phyloP scores from a whole-genome alignment of 768 basidiomycete genomes.

The Phaffia australis region DNA sequence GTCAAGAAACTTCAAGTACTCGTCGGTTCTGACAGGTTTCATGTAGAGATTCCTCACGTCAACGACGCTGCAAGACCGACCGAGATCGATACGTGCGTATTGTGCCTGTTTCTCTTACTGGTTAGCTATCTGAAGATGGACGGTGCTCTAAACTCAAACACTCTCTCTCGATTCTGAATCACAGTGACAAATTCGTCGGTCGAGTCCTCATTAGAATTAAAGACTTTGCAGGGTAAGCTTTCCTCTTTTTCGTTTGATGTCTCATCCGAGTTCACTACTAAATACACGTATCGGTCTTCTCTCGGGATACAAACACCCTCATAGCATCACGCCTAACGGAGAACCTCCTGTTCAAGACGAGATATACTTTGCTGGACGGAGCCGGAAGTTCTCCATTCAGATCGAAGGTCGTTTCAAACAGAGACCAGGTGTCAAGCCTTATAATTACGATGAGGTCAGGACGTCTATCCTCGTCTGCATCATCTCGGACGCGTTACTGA shows the following conservation, averaged over 20 bases:
- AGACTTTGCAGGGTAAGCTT: constrained; percentile 27
- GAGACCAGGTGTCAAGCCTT: constrained; percentile 24
- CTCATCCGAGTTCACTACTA: neutral
- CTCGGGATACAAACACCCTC: neutral
- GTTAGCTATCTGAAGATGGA: neutral
- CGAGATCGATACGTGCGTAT: constrained; percentile 28
- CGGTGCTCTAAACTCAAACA: neutral
- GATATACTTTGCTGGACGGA: constrained; percentile 27
- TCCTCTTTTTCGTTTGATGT: neutral
- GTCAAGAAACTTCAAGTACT: constrained; percentile 40
- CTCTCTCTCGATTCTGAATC: neutral
- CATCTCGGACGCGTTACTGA: neutral
- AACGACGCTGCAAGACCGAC: constrained; percentile 26
- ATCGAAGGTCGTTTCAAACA: constrained; percentile 31
- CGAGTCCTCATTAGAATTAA: constrained; percentile 28
- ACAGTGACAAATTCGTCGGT: constrained; percentile 27
- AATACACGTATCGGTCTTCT: neutral
- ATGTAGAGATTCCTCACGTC: constrained; percentile 23
- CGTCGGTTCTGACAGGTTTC: constrained; percentile 25
- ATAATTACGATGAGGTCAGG: constrained; percentile 29
- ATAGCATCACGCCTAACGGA: constrained; percentile 28
- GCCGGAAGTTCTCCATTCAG: constrained; percentile 29
- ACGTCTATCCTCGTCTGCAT: constrained; percentile 12
- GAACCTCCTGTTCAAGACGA: constrained; percentile 24
- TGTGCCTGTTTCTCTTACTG: neutral